phyloP scores from a whole-genome alignment of 2,329 filamentous ascomycete genomes.

The Arthroderma uncinatum region DNA sequence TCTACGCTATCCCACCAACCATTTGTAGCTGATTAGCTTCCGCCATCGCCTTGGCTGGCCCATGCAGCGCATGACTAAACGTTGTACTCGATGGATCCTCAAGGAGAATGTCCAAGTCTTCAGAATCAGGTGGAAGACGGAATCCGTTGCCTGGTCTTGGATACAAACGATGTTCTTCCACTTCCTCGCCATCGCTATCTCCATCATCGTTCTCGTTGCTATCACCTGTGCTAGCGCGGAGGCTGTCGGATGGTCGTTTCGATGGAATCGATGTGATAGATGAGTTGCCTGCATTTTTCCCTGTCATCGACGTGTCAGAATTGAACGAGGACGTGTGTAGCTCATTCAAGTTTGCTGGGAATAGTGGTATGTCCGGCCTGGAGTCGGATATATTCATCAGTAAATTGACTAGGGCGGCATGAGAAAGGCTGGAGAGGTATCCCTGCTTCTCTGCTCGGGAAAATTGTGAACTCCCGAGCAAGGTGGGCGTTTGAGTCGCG shows the following conservation, averaged over 20 bases:
- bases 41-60: slow-evolving; percentile 16
- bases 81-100: slow-evolving; percentile 47
- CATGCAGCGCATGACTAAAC: slow-evolving; percentile 42
- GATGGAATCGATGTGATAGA: not conserved
- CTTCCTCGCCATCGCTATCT: slow-evolving; percentile 33
- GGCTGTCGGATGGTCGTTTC: not conserved
- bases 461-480: slow-evolving; percentile 23
- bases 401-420: slow-evolving; percentile 52
- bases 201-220: slow-evolving; percentile 18
- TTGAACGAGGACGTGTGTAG: slow-evolving; percentile 12
- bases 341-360: slow-evolving; percentile 34
- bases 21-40: slow-evolving; percentile 5
- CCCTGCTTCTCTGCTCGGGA: slow-evolving; percentile 43
- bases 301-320: not conserved
- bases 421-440: slow-evolving; percentile 53
- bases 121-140: slow-evolving; percentile 44
- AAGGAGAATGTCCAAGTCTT: slow-evolving; percentile 51
- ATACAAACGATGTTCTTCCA: slow-evolving; percentile 50
- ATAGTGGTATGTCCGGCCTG: slow-evolving; percentile 56
- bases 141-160: slow-evolving; percentile 53
- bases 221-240: not conserved
- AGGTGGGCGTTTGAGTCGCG: slow-evolving; percentile 4
- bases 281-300: not conserved
- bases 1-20: slow-evolving; percentile 13
- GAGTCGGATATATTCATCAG: slow-evolving; percentile 51